Conservation (phyloP, 1,284 basidiomycete species). For the Malassezia vespertilionis region DNA sequence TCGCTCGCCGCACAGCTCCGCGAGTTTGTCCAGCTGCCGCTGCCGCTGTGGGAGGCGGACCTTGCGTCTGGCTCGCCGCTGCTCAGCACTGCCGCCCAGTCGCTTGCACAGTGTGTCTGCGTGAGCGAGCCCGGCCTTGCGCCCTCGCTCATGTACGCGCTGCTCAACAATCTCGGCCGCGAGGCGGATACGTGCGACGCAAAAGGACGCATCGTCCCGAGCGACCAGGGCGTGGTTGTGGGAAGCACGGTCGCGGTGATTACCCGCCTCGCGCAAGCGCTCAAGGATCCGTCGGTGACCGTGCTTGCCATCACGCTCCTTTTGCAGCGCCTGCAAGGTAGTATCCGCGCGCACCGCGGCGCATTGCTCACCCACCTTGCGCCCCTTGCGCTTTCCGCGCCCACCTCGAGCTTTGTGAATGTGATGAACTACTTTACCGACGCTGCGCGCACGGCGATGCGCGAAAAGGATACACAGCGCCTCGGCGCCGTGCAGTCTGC, state of each 20-base stretch:
- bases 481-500: conserved; percentile 44
- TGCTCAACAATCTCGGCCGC: conserved; percentile 80
- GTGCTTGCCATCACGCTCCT: conserved; percentile 65
- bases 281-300: conserved; percentile 32
- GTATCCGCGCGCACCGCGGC: conserved; percentile 74
- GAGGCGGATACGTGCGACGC: conserved; percentile 48
- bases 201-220: conserved; percentile 22
- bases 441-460: conserved; percentile 63
- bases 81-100: conserved; percentile 72
- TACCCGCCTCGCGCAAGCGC: conserved; percentile 35
- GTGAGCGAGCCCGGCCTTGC: conserved; percentile 76
- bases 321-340: conserved; percentile 70
- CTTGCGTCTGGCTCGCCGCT: conserved; percentile 59
- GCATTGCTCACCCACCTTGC: conserved; percentile 84
- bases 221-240: conserved; percentile 64
- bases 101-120: conserved; percentile 76
- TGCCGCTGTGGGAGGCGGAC: conserved; percentile 67
- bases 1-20: conserved; percentile 70
- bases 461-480: conserved; percentile 23
- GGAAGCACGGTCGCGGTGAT: conserved; percentile 64
- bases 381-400: conserved; percentile 70
- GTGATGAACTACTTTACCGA: conserved; percentile 72
- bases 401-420: conserved; percentile 67
- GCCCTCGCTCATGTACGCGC: conserved; percentile 88
- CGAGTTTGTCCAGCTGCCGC: conserved; percentile 73